Conservation (phyloP, 192 early-diverging fungal species). For the Jimgerdemannia flammicorona region DNA sequence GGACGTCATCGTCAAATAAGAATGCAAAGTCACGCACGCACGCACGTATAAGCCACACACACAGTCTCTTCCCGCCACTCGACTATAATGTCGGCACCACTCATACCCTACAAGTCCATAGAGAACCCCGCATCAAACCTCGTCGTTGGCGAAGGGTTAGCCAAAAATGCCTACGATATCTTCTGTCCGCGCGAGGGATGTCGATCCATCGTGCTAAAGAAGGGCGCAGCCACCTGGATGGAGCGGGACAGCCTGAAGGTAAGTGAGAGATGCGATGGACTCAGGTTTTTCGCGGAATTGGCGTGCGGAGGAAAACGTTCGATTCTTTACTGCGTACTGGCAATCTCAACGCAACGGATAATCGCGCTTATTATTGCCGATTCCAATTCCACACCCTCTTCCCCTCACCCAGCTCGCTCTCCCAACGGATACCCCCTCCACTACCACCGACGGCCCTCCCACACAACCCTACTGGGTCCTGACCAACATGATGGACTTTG, state of each 20-base stretch:
- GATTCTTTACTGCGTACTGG: no score
- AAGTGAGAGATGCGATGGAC: background rate
- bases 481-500: slow-evolving; percentile 67
- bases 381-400: background rate
- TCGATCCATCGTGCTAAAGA: slow-evolving; percentile 40
- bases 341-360: no score
- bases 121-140: slow-evolving; percentile 6
- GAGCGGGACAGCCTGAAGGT: slow-evolving; percentile 45
- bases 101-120: slow-evolving; percentile 5
- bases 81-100: background rate
- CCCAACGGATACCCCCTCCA: slow-evolving; percentile 7
- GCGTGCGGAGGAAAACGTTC: no score
- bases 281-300: no score
- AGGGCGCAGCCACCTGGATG: slow-evolving; percentile 35
- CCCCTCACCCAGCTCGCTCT: slow-evolving; percentile 13
- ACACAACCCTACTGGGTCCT: slow-evolving; percentile 54
- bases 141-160: background rate
- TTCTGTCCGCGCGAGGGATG: slow-evolving; percentile 49
- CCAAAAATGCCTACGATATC: slow-evolving; percentile 40
- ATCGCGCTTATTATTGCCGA: no score
- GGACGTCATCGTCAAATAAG: no score
- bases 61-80: background rate
- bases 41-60: no score
- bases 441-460: slow-evolving; percentile 2
- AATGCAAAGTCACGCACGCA: no score